phyloP scores from a whole-genome alignment of 495 filamentous ascomycete genomes.

The Hapsidospora chrysogenum region DNA sequence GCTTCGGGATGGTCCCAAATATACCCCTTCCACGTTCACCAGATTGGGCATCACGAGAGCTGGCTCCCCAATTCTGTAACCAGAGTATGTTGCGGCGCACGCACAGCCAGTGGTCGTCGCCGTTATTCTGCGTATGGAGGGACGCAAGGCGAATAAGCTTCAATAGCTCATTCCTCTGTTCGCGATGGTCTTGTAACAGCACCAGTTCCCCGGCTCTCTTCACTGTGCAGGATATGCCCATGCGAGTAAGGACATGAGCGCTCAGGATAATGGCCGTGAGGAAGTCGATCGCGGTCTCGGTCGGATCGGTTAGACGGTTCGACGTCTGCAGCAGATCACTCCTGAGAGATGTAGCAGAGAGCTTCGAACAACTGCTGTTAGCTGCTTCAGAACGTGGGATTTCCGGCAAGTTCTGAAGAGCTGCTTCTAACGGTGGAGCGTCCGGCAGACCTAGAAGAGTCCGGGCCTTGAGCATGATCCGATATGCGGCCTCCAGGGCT shows the following conservation, averaged over 20 bases:
- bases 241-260: slow-evolving; percentile 41
- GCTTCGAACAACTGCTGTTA: slow-evolving; percentile 16
- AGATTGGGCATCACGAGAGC: slow-evolving; percentile 9
- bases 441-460: slow-evolving; percentile 42
- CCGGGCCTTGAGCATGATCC: slow-evolving; percentile 42
- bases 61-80: slow-evolving; percentile 62
- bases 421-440: slow-evolving; percentile 23
- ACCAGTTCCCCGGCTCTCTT: slow-evolving; percentile 41
- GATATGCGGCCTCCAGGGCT: slow-evolving; percentile 42
- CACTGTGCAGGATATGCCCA: slow-evolving; percentile 42
- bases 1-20: slow-evolving; percentile 47
- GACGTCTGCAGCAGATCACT: slow-evolving; percentile 38
- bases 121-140: slow-evolving; percentile 33
- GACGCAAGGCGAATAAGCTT: slow-evolving; percentile 40
- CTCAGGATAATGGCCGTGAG: slow-evolving; percentile 54
- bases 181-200: slow-evolving; percentile 38
- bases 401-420: slow-evolving; percentile 17
- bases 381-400: background rate
- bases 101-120: slow-evolving; percentile 51
- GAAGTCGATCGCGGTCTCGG: slow-evolving; percentile 38
- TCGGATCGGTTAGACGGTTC: slow-evolving; percentile 55
- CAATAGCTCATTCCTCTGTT: slow-evolving; percentile 47
- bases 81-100: slow-evolving; percentile 56
- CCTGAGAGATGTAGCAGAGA: slow-evolving; percentile 22
- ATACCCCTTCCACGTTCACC: slow-evolving; percentile 35